These are phyloP conservation scores for Lentinus brumalis DNA, from an alignment of 768 basidiomycete genomes.

Conservation along the genomic window DNA sequence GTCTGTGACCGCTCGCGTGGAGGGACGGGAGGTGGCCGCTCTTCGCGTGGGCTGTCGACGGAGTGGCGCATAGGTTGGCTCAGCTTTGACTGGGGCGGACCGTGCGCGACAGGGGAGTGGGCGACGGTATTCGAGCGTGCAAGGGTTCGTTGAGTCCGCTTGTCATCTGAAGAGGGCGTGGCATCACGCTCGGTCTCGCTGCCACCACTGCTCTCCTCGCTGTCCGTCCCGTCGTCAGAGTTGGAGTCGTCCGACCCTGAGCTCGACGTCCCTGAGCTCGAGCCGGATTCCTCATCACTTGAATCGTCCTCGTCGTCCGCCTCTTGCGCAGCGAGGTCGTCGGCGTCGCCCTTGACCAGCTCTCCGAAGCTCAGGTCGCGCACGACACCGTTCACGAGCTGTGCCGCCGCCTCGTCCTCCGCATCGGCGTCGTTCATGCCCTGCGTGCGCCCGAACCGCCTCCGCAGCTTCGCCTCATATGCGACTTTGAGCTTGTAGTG, in stretches of 20 bases:
- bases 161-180: slow-evolving; percentile 17
- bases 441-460: slow-evolving; percentile 70
- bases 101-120: slow-evolving; percentile 15
- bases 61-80: slow-evolving; percentile 16
- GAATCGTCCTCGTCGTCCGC: slow-evolving; percentile 51
- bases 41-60: slow-evolving; percentile 10
- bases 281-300: slow-evolving; percentile 29
- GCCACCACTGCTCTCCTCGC: slow-evolving; percentile 18
- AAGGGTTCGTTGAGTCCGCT: neutral
- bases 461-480: slow-evolving; percentile 89
- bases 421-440: slow-evolving; percentile 57
- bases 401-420: slow-evolving; percentile 83
- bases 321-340: slow-evolving; percentile 77
- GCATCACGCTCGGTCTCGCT: slow-evolving; percentile 22
- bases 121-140: slow-evolving; percentile 25
- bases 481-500: slow-evolving; percentile 94
- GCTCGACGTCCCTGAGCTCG: slow-evolving; percentile 4
- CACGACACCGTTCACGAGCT: slow-evolving; percentile 79
- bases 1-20: slow-evolving; percentile 9
- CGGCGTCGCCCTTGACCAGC: slow-evolving; percentile 73
- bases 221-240: slow-evolving; percentile 16
- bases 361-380: slow-evolving; percentile 82
- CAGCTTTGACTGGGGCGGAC: neutral
- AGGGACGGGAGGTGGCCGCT: slow-evolving; percentile 1
- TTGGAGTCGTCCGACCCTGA: slow-evolving; percentile 10